These are phyloP conservation scores for Solanum paucissectum DNA, from an alignment of 257 asterid species.

Conservation along the genomic window DNA sequence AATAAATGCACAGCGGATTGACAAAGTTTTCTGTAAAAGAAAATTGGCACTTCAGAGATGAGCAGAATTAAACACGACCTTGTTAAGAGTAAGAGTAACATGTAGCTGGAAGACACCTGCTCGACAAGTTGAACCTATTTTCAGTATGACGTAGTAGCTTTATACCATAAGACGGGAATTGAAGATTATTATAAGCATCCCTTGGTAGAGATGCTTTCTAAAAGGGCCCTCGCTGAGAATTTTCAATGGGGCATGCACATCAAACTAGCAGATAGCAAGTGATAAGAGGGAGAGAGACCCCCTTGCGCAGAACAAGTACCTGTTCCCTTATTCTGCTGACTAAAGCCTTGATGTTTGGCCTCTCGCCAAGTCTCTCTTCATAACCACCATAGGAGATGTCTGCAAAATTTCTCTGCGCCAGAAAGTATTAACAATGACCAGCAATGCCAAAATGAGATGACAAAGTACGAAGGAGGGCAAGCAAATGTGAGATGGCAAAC, in stretches of 20 bases:
- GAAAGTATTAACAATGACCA: not conserved
- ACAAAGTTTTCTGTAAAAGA: not conserved
- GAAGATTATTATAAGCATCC: not conserved
- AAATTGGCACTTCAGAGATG: not conserved
- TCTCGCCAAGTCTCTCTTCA: conserved; percentile 22
- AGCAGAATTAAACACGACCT: not conserved
- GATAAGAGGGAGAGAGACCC: not conserved
- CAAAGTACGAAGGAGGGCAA: not conserved
- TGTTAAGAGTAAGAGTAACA: not conserved
- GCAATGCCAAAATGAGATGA: not conserved
- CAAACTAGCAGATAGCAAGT: not conserved
- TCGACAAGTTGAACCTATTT: not conserved
- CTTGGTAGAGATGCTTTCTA: not conserved
- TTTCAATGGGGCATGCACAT: not conserved
- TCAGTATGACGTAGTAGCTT: not conserved
- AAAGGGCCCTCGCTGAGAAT: not conserved
- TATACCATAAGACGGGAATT: not conserved
- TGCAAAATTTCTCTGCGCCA: conserved; percentile 26
- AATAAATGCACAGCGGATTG: not conserved
- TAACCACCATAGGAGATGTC: conserved; percentile 25
- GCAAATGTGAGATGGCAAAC: not conserved
- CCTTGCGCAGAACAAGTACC: conserved; percentile 17
- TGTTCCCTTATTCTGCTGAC: conserved; percentile 59
- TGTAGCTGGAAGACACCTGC: not conserved
- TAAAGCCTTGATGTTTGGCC: conserved; percentile 37